These are phyloP conservation scores for Wolfiporia cocos DNA, from an alignment of 1,284 basidiomycete species.

Conservation along the genomic window DNA sequence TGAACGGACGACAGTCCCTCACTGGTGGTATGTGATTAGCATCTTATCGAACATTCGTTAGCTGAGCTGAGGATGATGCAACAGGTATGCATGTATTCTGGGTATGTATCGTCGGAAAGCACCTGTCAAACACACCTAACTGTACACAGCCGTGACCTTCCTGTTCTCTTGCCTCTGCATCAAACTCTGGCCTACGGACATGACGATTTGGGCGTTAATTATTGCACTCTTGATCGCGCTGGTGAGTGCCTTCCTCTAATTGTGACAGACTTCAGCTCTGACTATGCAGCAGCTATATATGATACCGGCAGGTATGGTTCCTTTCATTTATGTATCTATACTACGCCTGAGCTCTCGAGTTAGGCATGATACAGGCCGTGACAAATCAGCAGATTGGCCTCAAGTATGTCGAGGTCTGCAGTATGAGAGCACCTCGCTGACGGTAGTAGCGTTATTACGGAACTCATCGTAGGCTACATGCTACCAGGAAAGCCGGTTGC, in stretches of 20 bases:
- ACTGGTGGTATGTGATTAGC: conserved; percentile 55
- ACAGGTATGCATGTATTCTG: no score
- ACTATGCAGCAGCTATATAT: conserved; percentile 31
- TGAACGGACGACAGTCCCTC: conserved; percentile 57
- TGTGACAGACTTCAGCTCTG: no score
- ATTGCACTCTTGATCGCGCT: conserved; percentile 33
- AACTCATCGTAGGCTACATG: conserved; percentile 44
- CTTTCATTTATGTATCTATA: no score
- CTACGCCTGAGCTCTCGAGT: no score
- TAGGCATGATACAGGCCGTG: conserved; percentile 51
- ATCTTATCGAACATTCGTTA: no score
- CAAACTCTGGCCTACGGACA: conserved; percentile 60
- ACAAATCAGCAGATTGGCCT: conserved; percentile 46
- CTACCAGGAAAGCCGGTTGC: conserved; percentile 42
- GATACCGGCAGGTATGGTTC: conserved; percentile 42
- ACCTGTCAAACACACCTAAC: no score
- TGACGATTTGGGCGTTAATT: conserved; percentile 59
- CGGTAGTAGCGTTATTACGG: conserved; percentile 35
- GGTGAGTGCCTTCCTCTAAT: conserved; percentile 30
- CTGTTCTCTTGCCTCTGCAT: conserved; percentile 66
- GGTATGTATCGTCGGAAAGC: no score
- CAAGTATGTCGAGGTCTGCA: conserved; percentile 21
- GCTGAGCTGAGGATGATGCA: no score
- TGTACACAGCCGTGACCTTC: no score
- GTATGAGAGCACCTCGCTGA: background rate